These are phyloP conservation scores for Alloascoidea hylecoeti DNA, from an alignment of 805 yeast species.

Conservation along the genomic window DNA sequence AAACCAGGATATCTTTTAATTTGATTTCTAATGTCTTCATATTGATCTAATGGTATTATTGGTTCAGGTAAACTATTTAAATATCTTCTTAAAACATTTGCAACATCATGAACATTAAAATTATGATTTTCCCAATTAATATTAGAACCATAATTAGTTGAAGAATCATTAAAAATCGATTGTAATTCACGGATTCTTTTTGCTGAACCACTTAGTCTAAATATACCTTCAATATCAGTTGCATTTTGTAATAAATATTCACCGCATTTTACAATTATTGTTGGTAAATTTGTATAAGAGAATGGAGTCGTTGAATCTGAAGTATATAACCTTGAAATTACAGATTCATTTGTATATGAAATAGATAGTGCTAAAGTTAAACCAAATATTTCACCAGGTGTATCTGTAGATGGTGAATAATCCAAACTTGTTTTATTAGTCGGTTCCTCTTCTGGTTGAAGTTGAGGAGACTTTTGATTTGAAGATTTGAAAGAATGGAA, in stretches of 20 bases:
- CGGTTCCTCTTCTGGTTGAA: neutral
- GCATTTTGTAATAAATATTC: neutral
- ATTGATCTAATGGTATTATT: conserved; percentile 52
- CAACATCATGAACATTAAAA: conserved; percentile 76
- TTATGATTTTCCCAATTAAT: conserved; percentile 63
- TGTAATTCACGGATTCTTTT: conserved; percentile 66
- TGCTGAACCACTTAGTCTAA: conserved; percentile 69
- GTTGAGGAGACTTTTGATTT: neutral
- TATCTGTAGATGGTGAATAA: neutral
- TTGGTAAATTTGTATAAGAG: neutral
- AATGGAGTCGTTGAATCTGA: neutral
- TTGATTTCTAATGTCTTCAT: conserved; percentile 58
- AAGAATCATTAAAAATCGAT: conserved; percentile 42
- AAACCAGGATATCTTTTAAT: conserved; percentile 39
- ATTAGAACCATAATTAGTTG: conserved; percentile 68
- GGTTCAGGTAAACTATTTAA: conserved; percentile 71
- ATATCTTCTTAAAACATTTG: conserved; percentile 59
- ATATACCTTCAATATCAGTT: conserved; percentile 55
- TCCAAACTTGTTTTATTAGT: neutral
- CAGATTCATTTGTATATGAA: neutral
- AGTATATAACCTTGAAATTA: no score
- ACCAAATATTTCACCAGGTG: neutral
- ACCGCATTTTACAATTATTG: conserved; percentile 1
- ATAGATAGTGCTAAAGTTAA: neutral
- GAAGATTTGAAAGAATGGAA: neutral